Evolutionary conservation across 306 rosid species (phyloP).

Genomic region (Lablab purpureus): DNA sequence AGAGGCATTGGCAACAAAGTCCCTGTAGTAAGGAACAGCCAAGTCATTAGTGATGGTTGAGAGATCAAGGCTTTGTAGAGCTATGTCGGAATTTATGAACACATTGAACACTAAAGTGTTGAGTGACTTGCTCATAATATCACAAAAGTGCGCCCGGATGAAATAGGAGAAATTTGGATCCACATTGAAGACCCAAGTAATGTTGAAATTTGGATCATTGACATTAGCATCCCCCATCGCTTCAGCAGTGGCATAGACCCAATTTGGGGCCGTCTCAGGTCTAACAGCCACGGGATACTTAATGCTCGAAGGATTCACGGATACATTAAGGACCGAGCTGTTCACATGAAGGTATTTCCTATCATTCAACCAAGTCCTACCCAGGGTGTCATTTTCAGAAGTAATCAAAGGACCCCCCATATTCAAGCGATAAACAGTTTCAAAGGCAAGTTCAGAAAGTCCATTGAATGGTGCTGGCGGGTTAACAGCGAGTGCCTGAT

Average conservation of each 20-base stretch:
- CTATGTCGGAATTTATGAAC: constrained; percentile 68
- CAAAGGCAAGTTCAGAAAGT: constrained; percentile 66
- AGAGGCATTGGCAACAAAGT: constrained; percentile 64
- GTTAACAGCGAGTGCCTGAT: constrained; percentile 71
- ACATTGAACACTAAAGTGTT: constrained; percentile 77
- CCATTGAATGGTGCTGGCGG: constrained; percentile 67
- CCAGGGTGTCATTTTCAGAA: constrained; percentile 76
- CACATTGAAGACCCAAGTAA: constrained; percentile 81
- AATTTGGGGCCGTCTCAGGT: constrained; percentile 80
- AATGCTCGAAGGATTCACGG: constrained; percentile 61
- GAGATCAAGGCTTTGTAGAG: constrained; percentile 68
- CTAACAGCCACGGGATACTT: constrained; percentile 62
- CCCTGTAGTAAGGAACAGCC: constrained; percentile 69
- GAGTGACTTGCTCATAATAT: constrained; percentile 73
- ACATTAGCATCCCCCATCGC: constrained; percentile 73
- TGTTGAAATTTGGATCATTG: constrained; percentile 68
- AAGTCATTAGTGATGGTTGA: constrained; percentile 62
- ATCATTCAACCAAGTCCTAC: constrained; percentile 88
- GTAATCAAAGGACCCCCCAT: constrained; percentile 86
- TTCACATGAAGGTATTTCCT: constrained; percentile 75
- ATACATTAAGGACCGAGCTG: constrained; percentile 67
- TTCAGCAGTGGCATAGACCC: constrained; percentile 88
- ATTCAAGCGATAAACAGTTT: constrained; percentile 80
- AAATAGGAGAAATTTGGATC: constrained; percentile 70
- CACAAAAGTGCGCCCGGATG: constrained; percentile 79